Evolutionary conservation across 2,329 filamentous ascomycete species (phyloP), one percentile per base, ranked within the genome.

Genomic region (Ploettnerulaceae sp.): DNA sequence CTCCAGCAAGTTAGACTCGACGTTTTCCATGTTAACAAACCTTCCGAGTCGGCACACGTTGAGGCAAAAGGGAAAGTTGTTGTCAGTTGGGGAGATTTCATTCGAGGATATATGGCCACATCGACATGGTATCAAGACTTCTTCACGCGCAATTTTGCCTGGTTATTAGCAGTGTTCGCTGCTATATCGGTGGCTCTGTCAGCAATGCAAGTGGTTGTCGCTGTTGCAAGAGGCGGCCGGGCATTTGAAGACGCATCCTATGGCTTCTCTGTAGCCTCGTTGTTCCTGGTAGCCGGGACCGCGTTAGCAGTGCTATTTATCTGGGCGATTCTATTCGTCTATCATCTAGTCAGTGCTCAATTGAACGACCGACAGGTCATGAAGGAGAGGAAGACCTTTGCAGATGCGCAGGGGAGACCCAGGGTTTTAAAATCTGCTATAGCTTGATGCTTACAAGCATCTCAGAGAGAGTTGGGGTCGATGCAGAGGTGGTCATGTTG

Each of bases 171-270:
- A 12, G 57, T 66, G 1, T 67, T 68, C 2, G 69, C 67, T 5
- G 74, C 69, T 49, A 55, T 74, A 17, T 67, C 65, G 34, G 55
- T 76, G 12, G 61, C 72, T 18, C 61, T 77, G 25, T 68, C 68
- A 2, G 72, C 71, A 0, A 72, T 77, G 69, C 72, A 76, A 57
- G 70, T 75, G 7, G 69, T 67, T 3, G 55, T 74, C 17, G 62
- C 64, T 5, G 68, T 64, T 0, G 50, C 64, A 4, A 40, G 29
- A 41, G 22, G 15, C 5, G 17, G 38, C 14, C 3, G 9, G 15
- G 48, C 34, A 9, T 49, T 52, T 49, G 24, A 47, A 15, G 14
- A 47, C 17, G 38, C 31, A 24, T 51, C 31, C 12, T 54, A 49
- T 45, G 38, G 51, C 31, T 51, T 51, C 24, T 31, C 45, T 46